phyloP scores from a whole-genome alignment of 2,329 filamentous ascomycete species.

The Alternaria alternata region DNA sequence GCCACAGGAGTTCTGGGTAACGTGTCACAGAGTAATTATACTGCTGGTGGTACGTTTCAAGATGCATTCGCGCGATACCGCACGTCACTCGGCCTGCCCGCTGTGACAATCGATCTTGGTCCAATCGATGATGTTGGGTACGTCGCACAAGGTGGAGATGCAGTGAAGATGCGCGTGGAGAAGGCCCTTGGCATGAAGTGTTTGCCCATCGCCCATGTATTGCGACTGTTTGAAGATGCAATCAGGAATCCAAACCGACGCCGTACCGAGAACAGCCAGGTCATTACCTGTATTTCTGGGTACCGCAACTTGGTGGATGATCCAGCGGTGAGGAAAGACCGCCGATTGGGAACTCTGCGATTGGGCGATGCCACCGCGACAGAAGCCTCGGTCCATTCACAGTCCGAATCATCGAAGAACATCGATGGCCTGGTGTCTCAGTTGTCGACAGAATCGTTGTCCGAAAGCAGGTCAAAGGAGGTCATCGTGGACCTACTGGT shows the following conservation, averaged over 20 bases:
- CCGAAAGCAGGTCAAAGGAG: background rate
- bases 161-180: constrained; percentile 3
- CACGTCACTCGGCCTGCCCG: constrained; percentile 38
- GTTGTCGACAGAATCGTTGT: background rate
- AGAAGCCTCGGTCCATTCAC: background rate
- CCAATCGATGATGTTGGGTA: constrained; percentile 55
- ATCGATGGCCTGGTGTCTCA: background rate
- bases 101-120: constrained; percentile 60
- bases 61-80: constrained; percentile 35
- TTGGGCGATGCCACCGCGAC: background rate
- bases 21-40: constrained; percentile 56
- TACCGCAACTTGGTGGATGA: background rate
- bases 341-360: constrained; percentile 1
- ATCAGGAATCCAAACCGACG: constrained; percentile 2
- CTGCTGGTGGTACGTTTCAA: constrained; percentile 53
- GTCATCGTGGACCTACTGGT: background rate
- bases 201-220: constrained; percentile 1
- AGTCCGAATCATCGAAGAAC: background rate
- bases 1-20: constrained; percentile 34
- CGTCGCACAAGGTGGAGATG: constrained; percentile 24
- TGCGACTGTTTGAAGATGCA: constrained; percentile 5
- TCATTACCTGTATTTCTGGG: constrained; percentile 3
- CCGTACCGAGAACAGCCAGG: background rate
- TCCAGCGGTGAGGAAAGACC: background rate
- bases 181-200: constrained; percentile 5